Base-by-base conservation (phyloP, 495 filamentous ascomycete species). In the Podospora pseudoanserina region DNA sequence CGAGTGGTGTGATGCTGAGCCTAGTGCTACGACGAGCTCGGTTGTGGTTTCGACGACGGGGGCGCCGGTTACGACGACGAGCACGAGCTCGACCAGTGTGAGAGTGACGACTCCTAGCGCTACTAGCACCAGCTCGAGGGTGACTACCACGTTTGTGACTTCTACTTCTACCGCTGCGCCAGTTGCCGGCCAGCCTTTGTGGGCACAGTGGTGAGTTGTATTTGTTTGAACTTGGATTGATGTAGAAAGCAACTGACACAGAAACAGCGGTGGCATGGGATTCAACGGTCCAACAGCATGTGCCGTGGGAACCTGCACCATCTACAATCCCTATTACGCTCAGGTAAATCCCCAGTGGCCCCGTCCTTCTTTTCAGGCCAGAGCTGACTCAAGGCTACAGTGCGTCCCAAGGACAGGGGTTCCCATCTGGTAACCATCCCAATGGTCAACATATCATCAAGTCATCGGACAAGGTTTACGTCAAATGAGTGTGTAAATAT, bases 161-260 rank as follows among this genome's bases (percentile, higher is more conserved):
- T 34, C 59, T 5, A 70, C 15, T 58, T 68, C 64, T 4, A 63
- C 39, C 3, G 44, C 64, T 11, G 59, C 58, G 16, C 27, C 34
- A 18, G n/a, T 30, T 15, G 56, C 16, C 18, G 67, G 67, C 1
- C 63, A 59, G 32, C 19, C 57, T 2, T 34, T 72, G 34, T 72
- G 65, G 65, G 65, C 34, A 26, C 67, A 70, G 13, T 71, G 70
- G 70, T 71, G 63, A 57, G 70, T 57, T 13, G 16, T 32, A 32
- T 6, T 7, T 32, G 7, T 32, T 7, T 32, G 7, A 4, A 32
- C 30, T 60, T n/a, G 15, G 20, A 44, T 19, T 2, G 30, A 28
- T 26, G 6, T 19, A 9, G 27, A 15, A 1, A 5, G 23, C 5
- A 2, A n/a, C 60, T 62, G 60, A 62, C 60, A 13, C 26, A 27